Evolutionary conservation across 2,329 filamentous ascomycete genomes (phyloP).

Genomic region (Ophiostoma ulmi): DNA sequence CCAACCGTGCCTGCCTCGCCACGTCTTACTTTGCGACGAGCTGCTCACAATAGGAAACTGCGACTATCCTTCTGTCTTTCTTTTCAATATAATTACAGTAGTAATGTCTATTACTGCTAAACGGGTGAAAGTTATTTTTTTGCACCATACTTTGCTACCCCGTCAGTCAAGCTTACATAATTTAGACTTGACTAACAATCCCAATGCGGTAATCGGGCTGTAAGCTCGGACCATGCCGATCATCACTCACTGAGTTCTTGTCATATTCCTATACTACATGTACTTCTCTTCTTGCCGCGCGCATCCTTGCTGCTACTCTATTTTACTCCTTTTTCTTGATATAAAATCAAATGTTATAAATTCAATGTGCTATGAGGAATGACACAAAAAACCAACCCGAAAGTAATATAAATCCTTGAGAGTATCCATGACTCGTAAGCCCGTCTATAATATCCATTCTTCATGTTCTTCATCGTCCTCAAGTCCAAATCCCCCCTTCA

Average conservation of each 20-base stretch:
- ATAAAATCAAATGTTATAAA: background rate
- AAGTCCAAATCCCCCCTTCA: background rate
- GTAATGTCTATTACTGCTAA: too few species aligned
- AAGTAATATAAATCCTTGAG: background rate
- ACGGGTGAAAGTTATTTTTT: too few species aligned
- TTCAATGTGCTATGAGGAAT: background rate
- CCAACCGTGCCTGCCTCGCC: background rate
- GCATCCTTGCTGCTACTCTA: background rate
- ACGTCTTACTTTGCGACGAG: background rate
- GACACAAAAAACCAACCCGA: background rate
- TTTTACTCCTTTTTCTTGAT: background rate
- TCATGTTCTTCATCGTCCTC: background rate
- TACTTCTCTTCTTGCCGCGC: background rate
- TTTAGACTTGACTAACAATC: background rate
- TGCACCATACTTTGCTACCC: background rate
- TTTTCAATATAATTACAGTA: too few species aligned
- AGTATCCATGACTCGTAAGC: background rate
- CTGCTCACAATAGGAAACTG: background rate
- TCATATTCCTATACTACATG: background rate
- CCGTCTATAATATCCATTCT: slow-evolving; percentile 5
- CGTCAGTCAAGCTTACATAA: background rate
- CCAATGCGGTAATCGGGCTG: slow-evolving; percentile 2
- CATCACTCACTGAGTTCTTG: background rate
- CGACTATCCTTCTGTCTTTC: background rate
- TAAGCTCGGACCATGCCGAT: slow-evolving; percentile 12